Evolutionary conservation across 306 rosid species (phyloP), one percentile per base, ranked within the genome.

Genomic region (Rubus idaeus): DNA sequence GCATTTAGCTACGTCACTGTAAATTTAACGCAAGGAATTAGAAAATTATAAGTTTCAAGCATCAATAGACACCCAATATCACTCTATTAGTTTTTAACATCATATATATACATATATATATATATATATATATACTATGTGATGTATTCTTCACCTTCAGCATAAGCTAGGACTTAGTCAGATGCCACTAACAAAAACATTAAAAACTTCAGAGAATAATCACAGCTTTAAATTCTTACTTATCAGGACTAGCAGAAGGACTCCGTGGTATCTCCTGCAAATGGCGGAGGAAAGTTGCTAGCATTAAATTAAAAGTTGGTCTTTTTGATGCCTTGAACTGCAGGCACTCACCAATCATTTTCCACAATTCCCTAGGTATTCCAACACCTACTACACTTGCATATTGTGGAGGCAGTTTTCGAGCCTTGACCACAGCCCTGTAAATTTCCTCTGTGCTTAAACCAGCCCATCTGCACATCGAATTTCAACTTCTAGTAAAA

Each of bases 351-450:
- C 99, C 99, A 75, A 95, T 92, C 99, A 92, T 95, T 85, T 89
- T 95, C 99, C 99, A 95, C 88, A 92, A 81, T 73, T 92, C 99
- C 76, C 99, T 87, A 0, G 99, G 99, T 71, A 95, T 95, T 37
- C 99, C 99, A 82, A 91, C 99, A 70, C 99, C 99, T 78, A 95
- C 97, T 57, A 95, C 96, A 77, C 97, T 92, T 78, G 97, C 97
- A 88, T 95, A 95, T 68, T 95, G 99, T 20, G 99, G 97, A 82
- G 99, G 99, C 77, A 84, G 83, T 79, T 88, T 95, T 81, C 88
- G 89, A 74, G 91, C 87, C 87, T 90, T 95, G 65, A 95, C 89
- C 67, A 86, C 97, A 26, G 97, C 84, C 82, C 93, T 90, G 76
- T 88, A 92, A 72, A 95, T 95, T 85, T 95, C 99, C 70, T 95